phyloP scores from a whole-genome alignment of 2,329 filamentous ascomycete genomes.

The Podosphaera aphanis region DNA sequence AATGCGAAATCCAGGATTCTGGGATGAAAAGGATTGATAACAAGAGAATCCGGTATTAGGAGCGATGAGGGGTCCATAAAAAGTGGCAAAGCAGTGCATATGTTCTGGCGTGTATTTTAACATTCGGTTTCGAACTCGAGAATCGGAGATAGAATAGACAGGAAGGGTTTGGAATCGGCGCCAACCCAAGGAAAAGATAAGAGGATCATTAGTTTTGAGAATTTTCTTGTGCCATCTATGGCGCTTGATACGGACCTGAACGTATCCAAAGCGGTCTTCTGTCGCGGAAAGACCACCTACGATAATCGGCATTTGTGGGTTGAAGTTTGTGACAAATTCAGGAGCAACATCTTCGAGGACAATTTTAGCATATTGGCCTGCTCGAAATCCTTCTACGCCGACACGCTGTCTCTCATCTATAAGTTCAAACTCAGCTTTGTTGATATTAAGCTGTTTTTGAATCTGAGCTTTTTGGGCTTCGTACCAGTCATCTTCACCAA shows the following conservation, averaged over 20 bases:
- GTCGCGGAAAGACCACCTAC: slow-evolving; percentile 81
- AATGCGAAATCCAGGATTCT: slow-evolving; percentile 76
- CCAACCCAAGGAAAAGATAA: slow-evolving; percentile 95
- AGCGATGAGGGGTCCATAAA: slow-evolving; percentile 84
- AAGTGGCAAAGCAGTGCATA: slow-evolving; percentile 94
- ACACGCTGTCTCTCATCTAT: slow-evolving; percentile 66
- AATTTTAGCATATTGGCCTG: slow-evolving; percentile 81
- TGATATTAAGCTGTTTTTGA: slow-evolving; percentile 91
- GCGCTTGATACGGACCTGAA: slow-evolving; percentile 89
- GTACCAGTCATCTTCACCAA: slow-evolving; percentile 97
- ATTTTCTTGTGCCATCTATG: slow-evolving; percentile 99
- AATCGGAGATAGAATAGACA: slow-evolving; percentile 88
- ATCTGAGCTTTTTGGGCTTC: slow-evolving; percentile 85
- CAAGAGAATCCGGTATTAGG: slow-evolving; percentile 91
- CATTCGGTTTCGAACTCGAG: slow-evolving; percentile 83
- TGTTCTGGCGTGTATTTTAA: slow-evolving; percentile 98
- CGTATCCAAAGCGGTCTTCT: slow-evolving; percentile 84
- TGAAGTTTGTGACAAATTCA: slow-evolving; percentile 71
- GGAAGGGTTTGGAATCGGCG: slow-evolving; percentile 79
- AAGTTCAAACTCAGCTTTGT: slow-evolving; percentile 73
- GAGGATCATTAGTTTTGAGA: slow-evolving; percentile 87
- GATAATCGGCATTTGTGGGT: slow-evolving; percentile 60
- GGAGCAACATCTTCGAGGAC: slow-evolving; percentile 73
- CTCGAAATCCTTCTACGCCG: slow-evolving; percentile 71
- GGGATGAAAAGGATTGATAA: slow-evolving; percentile 68